Evolutionary conservation across 2,329 filamentous ascomycete species (phyloP).

Genomic region (Penicillium griseofulvum): DNA sequence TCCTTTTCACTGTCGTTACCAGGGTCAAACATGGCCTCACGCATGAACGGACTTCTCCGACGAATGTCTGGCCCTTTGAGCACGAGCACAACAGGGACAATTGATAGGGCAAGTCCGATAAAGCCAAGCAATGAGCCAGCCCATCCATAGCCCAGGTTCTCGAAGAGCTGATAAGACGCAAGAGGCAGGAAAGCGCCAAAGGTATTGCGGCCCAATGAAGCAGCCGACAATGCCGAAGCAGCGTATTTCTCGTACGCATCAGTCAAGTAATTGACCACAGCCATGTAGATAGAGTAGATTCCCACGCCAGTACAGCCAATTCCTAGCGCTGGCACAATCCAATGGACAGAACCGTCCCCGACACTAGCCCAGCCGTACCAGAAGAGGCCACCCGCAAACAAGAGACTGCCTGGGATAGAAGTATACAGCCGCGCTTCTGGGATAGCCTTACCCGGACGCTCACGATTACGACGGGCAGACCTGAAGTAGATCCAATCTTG

Average conservation of each 20-base stretch:
- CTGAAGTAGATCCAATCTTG: slow-evolving; percentile 34
- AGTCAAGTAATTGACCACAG: slow-evolving; percentile 50
- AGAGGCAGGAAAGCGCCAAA: slow-evolving; percentile 50
- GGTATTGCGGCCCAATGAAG: slow-evolving; percentile 45
- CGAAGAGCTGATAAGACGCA: slow-evolving; percentile 42
- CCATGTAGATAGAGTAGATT: slow-evolving; percentile 48
- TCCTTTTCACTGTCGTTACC: slow-evolving; percentile 5
- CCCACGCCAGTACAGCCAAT: slow-evolving; percentile 40
- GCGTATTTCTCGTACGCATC: slow-evolving; percentile 52
- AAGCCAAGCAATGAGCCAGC: slow-evolving; percentile 46
- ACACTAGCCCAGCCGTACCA: slow-evolving; percentile 37
- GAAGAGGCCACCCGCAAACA: slow-evolving; percentile 36
- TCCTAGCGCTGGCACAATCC: slow-evolving; percentile 35
- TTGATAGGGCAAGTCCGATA: slow-evolving; percentile 39
- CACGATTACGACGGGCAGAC: slow-evolving; percentile 28
- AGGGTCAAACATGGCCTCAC: slow-evolving; percentile 25
- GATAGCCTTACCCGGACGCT: slow-evolving; percentile 40
- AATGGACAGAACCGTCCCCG: slow-evolving; percentile 25
- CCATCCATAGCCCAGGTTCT: slow-evolving; percentile 44
- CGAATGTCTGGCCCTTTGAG: slow-evolving; percentile 43
- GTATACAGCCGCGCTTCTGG: slow-evolving; percentile 47
- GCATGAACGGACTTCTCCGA: slow-evolving; percentile 31
- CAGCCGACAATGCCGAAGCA: slow-evolving; percentile 47
- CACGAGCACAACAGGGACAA: slow-evolving; percentile 44
- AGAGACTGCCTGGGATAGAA: slow-evolving; percentile 41